phyloP scores from a whole-genome alignment of 2,329 filamentous ascomycete species.

The Iodosphaeria phyllophila region DNA sequence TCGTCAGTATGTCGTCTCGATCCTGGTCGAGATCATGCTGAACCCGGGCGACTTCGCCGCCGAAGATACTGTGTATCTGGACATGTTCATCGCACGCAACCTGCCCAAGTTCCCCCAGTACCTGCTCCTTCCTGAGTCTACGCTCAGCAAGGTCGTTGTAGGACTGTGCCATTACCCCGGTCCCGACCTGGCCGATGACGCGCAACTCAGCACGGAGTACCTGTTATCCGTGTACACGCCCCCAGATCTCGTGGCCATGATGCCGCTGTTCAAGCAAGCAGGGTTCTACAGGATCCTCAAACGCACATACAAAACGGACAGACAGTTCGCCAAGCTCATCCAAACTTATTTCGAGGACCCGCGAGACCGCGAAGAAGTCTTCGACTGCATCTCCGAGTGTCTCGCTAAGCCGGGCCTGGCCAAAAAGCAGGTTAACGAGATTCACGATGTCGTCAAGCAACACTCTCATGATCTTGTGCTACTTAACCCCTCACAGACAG shows the following conservation, averaged over 20 bases:
- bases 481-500: constrained; percentile 46
- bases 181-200: constrained; percentile 70
- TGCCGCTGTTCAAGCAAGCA: constrained; percentile 61
- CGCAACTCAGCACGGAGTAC: constrained; percentile 93
- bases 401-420: constrained; percentile 44
- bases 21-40: constrained; percentile 85
- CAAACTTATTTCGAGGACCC: constrained; percentile 72
- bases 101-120: constrained; percentile 95
- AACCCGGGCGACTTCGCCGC: constrained; percentile 53
- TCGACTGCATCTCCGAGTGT: constrained; percentile 61
- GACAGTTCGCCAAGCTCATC: constrained; percentile 61
- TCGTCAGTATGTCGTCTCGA: constrained; percentile 81
- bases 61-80: constrained; percentile 79
- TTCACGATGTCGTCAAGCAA: constrained; percentile 45
- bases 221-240: constrained; percentile 86
- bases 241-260: constrained; percentile 55
- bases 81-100: constrained; percentile 97
- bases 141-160: constrained; percentile 60
- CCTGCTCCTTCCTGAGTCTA: constrained; percentile 72
- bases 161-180: constrained; percentile 75
- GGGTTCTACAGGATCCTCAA: constrained; percentile 86
- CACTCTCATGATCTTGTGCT: constrained; percentile 48
- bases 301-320: constrained; percentile 63
- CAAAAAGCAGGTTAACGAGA: constrained; percentile 52
- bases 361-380: constrained; percentile 56